phyloP scores from a whole-genome alignment of 2,329 filamentous ascomycete species.

The Lecanicillium sp. region DNA sequence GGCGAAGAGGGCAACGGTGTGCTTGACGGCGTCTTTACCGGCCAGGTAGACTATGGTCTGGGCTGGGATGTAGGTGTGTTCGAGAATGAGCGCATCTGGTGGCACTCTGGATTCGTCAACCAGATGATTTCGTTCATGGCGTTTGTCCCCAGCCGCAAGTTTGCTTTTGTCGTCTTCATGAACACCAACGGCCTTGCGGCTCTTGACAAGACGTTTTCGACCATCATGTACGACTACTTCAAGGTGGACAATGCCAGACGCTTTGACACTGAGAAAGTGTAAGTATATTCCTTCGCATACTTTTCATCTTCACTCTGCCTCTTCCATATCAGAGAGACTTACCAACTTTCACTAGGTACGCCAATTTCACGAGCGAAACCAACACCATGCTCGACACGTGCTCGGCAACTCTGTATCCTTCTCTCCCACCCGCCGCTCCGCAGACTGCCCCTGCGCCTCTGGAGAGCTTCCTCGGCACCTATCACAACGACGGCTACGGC shows the following conservation, averaged over 20 bases:
- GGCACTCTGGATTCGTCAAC: conserved; percentile 16
- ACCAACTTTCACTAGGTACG: not conserved
- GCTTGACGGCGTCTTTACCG: conserved; percentile 11
- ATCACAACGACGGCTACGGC: conserved; percentile 23
- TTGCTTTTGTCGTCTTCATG: conserved; percentile 18
- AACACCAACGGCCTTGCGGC: conserved; percentile 12
- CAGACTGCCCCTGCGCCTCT: conserved; percentile 28
- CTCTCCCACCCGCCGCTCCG: conserved; percentile 10
- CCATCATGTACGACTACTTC: conserved; percentile 17
- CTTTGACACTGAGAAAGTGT: conserved; percentile 11
- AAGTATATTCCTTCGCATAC: not conserved
- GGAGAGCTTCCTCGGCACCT: conserved; percentile 32
- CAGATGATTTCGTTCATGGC: conserved; percentile 18
- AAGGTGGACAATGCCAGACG: conserved; percentile 9
- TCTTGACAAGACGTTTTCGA: conserved; percentile 14
- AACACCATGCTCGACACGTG: conserved; percentile 12
- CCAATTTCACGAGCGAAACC: not conserved
- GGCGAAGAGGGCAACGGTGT: conserved; percentile 1
- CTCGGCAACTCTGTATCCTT: conserved; percentile 12
- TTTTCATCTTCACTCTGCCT: not conserved
- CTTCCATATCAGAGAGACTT: not conserved
- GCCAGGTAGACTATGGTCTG: conserved; percentile 14
- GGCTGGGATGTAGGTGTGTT: conserved; percentile 17
- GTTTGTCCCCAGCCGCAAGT: conserved; percentile 17
- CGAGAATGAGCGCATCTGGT: conserved; percentile 15